Conservation (phyloP, 345 rosid genomes). For the Cardamine resedifolia region DNA sequence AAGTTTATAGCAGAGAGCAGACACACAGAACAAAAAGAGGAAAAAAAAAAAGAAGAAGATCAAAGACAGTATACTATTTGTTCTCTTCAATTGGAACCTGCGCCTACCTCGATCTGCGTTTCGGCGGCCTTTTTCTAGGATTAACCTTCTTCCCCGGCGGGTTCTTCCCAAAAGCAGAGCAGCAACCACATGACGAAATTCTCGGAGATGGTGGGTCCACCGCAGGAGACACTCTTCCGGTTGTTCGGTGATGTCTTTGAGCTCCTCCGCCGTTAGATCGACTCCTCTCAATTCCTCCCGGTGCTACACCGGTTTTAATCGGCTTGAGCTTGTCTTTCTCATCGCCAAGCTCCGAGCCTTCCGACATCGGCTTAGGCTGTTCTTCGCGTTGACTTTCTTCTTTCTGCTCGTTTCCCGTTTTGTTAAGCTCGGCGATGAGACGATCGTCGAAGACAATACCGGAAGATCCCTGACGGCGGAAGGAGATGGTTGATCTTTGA, state of each 20-base stretch:
- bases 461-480: conserved; percentile 92
- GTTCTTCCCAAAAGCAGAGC: conserved; percentile 66
- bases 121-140: conserved; percentile 49
- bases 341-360: conserved; percentile 32
- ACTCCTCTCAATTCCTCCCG: conserved; percentile 60
- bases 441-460: conserved; percentile 89
- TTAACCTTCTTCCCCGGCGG: conserved; percentile 42
- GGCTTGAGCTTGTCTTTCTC: conserved; percentile 46
- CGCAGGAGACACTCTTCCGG: conserved; percentile 80
- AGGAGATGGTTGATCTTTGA: conserved; percentile 86
- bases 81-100: neutral
- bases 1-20: conserved; percentile 19
- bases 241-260: conserved; percentile 56
- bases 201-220: conserved; percentile 93
- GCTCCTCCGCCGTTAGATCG: conserved; percentile 75
- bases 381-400: conserved; percentile 37
- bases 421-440: conserved; percentile 58
- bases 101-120: conserved; percentile 58
- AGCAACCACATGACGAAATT: conserved; percentile 79
- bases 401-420: conserved; percentile 34
- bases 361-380: conserved; percentile 33
- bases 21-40: neutral
- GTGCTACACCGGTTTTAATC: conserved; percentile 31
- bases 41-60: neutral
- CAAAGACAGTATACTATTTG: conserved; percentile 20